phyloP scores from a whole-genome alignment of 139 green algal species.

The Volvox africanus region DNA sequence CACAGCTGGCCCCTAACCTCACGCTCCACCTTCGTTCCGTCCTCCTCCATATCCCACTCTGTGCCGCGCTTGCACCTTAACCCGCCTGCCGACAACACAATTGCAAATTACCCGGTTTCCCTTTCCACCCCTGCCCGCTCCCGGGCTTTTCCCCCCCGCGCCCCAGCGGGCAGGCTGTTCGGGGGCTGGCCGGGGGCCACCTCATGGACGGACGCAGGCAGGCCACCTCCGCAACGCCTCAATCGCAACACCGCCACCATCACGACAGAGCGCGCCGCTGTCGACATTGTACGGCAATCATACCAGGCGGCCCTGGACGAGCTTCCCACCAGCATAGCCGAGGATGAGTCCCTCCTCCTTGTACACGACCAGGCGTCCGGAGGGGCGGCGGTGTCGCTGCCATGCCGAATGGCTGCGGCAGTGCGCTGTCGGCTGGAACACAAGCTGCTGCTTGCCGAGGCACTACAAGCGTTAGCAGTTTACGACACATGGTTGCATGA shows the following conservation, averaged over 20 bases:
- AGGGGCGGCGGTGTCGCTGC: not conserved
- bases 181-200: conserved; percentile 13
- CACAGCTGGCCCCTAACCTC: no score
- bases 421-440: conserved; percentile 51
- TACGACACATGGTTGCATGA: conserved; percentile 43
- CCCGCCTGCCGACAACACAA: no score
- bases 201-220: conserved; percentile 45
- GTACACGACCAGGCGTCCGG: not conserved
- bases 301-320: conserved; percentile 11
- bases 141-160: not conserved
- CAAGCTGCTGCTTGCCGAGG: conserved; percentile 57
- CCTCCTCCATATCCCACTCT: no score
- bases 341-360: conserved; percentile 29
- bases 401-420: conserved; percentile 1
- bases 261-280: not conserved
- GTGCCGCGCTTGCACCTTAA: no score
- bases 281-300: conserved; percentile 24
- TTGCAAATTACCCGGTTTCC: not conserved
- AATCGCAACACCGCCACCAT: not conserved
- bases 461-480: conserved; percentile 10
- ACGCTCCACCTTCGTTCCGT: no score
- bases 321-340: conserved; percentile 40
- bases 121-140: not conserved
- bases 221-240: conserved; percentile 32
- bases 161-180: not conserved